Conservation (phyloP, 2,329 filamentous ascomycete genomes). For the Talaromyces sp. region DNA sequence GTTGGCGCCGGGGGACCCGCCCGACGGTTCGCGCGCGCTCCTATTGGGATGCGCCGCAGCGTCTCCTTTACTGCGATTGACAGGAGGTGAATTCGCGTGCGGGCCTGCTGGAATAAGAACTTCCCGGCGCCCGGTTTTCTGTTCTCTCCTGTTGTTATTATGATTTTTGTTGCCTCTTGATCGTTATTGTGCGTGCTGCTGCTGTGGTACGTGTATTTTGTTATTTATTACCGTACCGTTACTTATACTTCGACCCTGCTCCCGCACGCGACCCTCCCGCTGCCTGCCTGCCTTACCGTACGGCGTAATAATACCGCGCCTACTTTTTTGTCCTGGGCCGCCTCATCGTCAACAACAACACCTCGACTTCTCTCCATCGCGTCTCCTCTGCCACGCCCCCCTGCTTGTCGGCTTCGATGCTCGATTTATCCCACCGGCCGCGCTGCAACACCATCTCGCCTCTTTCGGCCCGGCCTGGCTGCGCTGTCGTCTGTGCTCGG, state of each 20-base stretch:
- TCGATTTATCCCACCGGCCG: not conserved
- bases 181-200: not conserved
- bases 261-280: not conserved
- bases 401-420: not conserved
- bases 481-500: not conserved
- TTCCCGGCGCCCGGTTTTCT: not conserved
- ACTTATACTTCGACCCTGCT: not conserved
- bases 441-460: not conserved
- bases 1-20: not conserved
- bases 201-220: not conserved
- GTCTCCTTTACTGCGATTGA: not conserved
- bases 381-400: not conserved
- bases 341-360: constrained; percentile 1
- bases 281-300: not conserved
- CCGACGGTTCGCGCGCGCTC: not conserved
- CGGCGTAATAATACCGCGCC: not conserved
- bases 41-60: not conserved
- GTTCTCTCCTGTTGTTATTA: not conserved
- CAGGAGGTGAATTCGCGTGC: not conserved
- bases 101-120: not conserved
- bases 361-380: not conserved
- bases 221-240: not conserved
- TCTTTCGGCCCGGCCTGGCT: not conserved
- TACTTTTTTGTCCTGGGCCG: not conserved
- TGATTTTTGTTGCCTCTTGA: not conserved